A percentile compares a stretch with the other conserved stretches of the same genome.
These are phyloP conservation scores for Galeopsis tetrahit DNA, from an alignment of 257 asterid genomes.

Conservation along the genomic window DNA sequence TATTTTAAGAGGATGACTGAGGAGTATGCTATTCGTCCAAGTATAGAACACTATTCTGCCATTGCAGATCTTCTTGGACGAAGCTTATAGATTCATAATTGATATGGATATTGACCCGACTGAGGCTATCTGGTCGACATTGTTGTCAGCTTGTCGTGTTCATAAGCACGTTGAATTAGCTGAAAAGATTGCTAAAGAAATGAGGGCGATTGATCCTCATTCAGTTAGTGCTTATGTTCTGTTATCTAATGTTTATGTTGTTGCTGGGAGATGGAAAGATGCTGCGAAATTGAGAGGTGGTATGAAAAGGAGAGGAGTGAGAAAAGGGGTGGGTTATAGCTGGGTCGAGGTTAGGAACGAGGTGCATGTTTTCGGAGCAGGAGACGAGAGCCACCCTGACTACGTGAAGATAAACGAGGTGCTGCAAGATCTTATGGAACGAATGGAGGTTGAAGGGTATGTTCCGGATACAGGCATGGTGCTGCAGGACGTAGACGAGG, in stretches of 20 bases:
- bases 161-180: slow-evolving; percentile 84
- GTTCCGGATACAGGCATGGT: slow-evolving; percentile 56
- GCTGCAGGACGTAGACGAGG: slow-evolving; percentile 70
- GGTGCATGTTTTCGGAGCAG: slow-evolving; percentile 71
- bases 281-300: slow-evolving; percentile 61
- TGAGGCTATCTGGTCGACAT: slow-evolving; percentile 69
- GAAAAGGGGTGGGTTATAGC: slow-evolving; percentile 73
- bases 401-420: slow-evolving; percentile 49
- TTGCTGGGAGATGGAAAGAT: slow-evolving; percentile 78
- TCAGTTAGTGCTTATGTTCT: slow-evolving; percentile 58
- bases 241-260: slow-evolving; percentile 70
- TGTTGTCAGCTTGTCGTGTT: slow-evolving; percentile 87
- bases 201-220: slow-evolving; percentile 60
- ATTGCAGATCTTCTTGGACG: slow-evolving; percentile 75
- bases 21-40: slow-evolving; percentile 56
- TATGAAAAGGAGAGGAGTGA: slow-evolving; percentile 69
- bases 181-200: slow-evolving; percentile 67
- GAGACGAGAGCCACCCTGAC: slow-evolving; percentile 69
- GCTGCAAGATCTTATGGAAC: slow-evolving; percentile 54
- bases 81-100: slow-evolving; percentile 68
- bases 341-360: slow-evolving; percentile 78
- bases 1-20: slow-evolving; percentile 63
- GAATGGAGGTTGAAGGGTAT: slow-evolving; percentile 58
- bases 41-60: slow-evolving; percentile 78
- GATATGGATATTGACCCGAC: slow-evolving; percentile 70